A percentile compares a stretch with the other conserved stretches of the same genome.
Conservation (phyloP, 495 filamentous ascomycete species). For the Lophiostoma macrostomum region DNA sequence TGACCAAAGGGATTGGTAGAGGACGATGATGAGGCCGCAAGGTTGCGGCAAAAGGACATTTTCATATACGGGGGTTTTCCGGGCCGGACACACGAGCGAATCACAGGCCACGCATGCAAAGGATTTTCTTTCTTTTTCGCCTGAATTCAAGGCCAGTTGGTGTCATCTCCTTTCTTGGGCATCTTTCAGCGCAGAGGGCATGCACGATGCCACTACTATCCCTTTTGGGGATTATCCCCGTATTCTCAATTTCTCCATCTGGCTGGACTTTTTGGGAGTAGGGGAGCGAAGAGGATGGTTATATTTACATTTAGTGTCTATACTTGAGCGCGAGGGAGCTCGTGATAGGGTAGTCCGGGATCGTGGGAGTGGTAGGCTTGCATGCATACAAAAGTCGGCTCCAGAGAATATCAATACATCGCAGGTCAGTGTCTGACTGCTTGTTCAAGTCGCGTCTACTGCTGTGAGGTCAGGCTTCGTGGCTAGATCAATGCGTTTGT, state of each 20-base stretch:
- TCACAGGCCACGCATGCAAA: neutral
- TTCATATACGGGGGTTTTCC: conserved; percentile 8
- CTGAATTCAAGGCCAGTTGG: neutral
- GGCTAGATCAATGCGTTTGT: no score
- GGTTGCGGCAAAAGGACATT: conserved; percentile 5
- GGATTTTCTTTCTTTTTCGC: conserved; percentile 1
- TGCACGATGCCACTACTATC: no score
- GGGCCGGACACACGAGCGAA: conserved; percentile 8
- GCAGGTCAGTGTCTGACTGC: no score
- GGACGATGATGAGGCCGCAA: neutral
- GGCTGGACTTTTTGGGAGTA: neutral
- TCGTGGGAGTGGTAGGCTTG: no score
- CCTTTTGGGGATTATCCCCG: no score
- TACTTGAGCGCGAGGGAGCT: neutral
- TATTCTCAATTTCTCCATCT: neutral
- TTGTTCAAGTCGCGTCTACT: conserved; percentile 6
- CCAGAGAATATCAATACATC: no score
- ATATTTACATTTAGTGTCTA: conserved; percentile 13
- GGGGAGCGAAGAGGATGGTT: neutral
- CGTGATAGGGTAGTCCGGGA: neutral
- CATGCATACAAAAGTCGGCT: no score
- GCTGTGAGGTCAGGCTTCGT: no score
- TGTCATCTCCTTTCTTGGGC: conserved; percentile 2
- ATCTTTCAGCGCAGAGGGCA: neutral
- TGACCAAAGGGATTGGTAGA: neutral